Evolutionary conservation across 345 rosid genomes (phyloP).

Genomic region (Gossypium anomalum): DNA sequence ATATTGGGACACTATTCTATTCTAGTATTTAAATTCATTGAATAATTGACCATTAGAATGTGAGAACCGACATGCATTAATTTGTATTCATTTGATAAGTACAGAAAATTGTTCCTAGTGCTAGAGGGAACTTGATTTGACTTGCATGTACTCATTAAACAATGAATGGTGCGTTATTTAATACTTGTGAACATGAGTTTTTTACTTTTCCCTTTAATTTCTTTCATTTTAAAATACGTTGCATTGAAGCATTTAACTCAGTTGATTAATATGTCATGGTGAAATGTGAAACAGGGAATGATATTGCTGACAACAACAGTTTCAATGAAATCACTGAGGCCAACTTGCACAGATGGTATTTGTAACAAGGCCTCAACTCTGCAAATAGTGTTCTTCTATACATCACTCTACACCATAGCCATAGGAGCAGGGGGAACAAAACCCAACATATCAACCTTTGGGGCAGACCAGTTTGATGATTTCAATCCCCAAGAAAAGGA

Average conservation of each 20-base stretch:
- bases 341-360: constrained; percentile 54
- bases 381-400: constrained; percentile 66
- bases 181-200: neutral
- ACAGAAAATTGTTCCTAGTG: neutral
- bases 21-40: constrained; percentile 4
- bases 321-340: constrained; percentile 57
- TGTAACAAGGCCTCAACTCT: constrained; percentile 70
- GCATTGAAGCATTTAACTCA: neutral
- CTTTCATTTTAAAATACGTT: too few relatives aligned
- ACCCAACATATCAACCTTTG: constrained; percentile 90
- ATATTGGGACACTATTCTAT: constrained; percentile 4
- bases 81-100: too few relatives aligned
- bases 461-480: constrained; percentile 94
- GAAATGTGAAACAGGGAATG: constrained; percentile 62
- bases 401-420: constrained; percentile 71
- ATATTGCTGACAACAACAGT: constrained; percentile 67
- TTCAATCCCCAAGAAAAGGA: constrained; percentile 47
- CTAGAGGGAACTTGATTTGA: neutral
- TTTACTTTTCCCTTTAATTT: too few relatives aligned
- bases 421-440: constrained; percentile 88
- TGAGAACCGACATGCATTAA: too few relatives aligned
- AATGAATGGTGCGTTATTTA: neutral
- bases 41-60: neutral
- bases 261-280: neutral
- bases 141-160: neutral